phyloP scores from a whole-genome alignment of 2,329 filamentous ascomycete species.

The Mollisiaceae sp. region DNA sequence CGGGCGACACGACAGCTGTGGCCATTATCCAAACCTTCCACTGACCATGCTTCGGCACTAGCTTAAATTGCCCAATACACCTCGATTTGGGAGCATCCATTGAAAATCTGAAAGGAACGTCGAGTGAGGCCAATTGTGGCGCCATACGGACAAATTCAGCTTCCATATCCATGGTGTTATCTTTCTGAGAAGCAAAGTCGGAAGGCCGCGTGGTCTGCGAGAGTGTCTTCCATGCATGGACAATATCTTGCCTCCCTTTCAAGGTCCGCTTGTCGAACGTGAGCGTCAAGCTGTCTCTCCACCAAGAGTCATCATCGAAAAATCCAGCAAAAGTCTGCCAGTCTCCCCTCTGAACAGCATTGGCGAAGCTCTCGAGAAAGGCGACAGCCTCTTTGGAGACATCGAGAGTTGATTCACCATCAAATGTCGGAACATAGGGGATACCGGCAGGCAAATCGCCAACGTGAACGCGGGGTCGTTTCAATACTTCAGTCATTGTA shows the following conservation, averaged over 20 bases:
- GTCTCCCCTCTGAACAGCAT: not conserved
- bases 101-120: slow-evolving; percentile 1
- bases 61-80: not conserved
- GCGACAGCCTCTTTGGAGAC: not conserved
- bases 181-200: not conserved
- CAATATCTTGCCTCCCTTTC: not conserved
- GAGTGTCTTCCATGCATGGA: not conserved
- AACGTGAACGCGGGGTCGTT: not conserved
- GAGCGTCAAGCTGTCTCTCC: slow-evolving; percentile 8
- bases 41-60: not conserved
- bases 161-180: slow-evolving; percentile 1
- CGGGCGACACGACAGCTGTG: not conserved
- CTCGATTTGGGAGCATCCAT: not conserved
- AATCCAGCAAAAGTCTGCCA: not conserved
- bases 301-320: slow-evolving; percentile 2
- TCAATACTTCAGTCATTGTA: not conserved
- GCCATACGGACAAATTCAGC: not conserved
- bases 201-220: not conserved
- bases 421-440: not conserved
- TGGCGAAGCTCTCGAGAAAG: not conserved
- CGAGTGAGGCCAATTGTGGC: slow-evolving; percentile 3
- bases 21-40: slow-evolving; percentile 5
- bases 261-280: not conserved
- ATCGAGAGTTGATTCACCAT: not conserved
- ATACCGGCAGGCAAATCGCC: not conserved